Conservation (phyloP, 2,329 filamentous ascomycete species). For the Penicillium sp. region DNA sequence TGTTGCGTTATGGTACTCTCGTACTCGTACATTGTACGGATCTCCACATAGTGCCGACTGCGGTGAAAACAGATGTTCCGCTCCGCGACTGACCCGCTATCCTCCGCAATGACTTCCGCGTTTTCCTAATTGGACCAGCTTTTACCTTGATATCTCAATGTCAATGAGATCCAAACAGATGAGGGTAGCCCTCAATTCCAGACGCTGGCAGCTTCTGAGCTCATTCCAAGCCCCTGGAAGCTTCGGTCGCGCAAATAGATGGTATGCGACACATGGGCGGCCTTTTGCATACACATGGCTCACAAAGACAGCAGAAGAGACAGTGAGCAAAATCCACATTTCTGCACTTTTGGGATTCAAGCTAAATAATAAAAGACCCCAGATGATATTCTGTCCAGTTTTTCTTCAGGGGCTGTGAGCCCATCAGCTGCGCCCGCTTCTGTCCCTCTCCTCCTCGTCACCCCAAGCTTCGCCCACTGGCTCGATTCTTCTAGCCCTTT, state of each 20-base stretch:
- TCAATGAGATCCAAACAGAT: constrained; percentile 21
- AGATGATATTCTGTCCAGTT: constrained; percentile 32
- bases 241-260: constrained; percentile 12
- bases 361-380: constrained; percentile 24
- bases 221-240: constrained; percentile 3
- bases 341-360: not conserved
- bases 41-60: not conserved
- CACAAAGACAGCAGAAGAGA: constrained; percentile 30
- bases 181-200: constrained; percentile 17
- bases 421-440: constrained; percentile 16
- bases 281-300: constrained; percentile 37
- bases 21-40: not conserved
- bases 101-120: constrained; percentile 15
- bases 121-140: constrained; percentile 6
- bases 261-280: constrained; percentile 19
- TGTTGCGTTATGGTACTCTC: not conserved
- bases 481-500: constrained; percentile 34
- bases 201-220: constrained; percentile 7
- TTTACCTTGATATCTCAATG: constrained; percentile 23
- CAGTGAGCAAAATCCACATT: constrained; percentile 24
- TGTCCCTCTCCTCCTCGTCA: constrained; percentile 39
- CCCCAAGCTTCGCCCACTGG: constrained; percentile 41
- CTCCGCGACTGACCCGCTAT: constrained; percentile 8
- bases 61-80: constrained; percentile 10
- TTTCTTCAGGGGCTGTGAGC: constrained; percentile 20